These are phyloP conservation scores for Colletotrichum salicis DNA, from an alignment of 2,329 filamentous ascomycete genomes.

Conservation along the genomic window DNA sequence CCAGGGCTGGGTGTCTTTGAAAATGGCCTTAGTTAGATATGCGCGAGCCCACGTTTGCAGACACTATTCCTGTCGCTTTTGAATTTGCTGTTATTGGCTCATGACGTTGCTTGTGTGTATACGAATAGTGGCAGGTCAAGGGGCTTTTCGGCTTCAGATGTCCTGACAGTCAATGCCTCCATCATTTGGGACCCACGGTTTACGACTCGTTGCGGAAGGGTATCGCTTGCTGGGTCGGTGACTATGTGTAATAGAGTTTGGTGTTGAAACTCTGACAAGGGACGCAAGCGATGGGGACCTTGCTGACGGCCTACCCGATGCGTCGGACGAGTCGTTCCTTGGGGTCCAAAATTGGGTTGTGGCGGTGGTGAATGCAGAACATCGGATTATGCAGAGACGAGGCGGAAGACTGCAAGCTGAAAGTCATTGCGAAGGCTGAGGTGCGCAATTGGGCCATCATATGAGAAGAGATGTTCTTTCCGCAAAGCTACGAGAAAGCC, in stretches of 20 bases:
- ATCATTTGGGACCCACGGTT: slow-evolving; percentile 1
- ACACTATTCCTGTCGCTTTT: slow-evolving; percentile 19
- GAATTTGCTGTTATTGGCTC: slow-evolving; percentile 10
- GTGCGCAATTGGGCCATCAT: background rate
- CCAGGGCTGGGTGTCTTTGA: slow-evolving; percentile 1
- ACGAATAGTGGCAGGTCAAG: slow-evolving; percentile 2
- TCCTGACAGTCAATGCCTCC: slow-evolving; percentile 15
- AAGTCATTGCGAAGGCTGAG: slow-evolving; percentile 7
- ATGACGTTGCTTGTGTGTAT: slow-evolving; percentile 18
- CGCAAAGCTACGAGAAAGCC: background rate
- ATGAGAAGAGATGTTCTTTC: background rate
- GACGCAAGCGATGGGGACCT: slow-evolving; percentile 16
- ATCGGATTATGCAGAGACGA: slow-evolving; percentile 6
- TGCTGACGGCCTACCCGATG: slow-evolving; percentile 28
- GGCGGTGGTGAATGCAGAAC: slow-evolving; percentile 2
- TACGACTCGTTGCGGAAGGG: background rate
- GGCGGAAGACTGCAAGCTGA: background rate
- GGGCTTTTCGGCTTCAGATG: slow-evolving; percentile 6
- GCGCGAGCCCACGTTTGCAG: background rate
- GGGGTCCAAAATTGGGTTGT: background rate
- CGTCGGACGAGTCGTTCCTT: background rate
- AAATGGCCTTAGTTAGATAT: slow-evolving; percentile 14
- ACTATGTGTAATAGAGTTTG: slow-evolving; percentile 25
- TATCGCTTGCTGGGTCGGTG: background rate
- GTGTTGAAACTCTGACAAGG: slow-evolving; percentile 33